Evolutionary conservation across 257 asterid species (phyloP), one percentile per base, ranked within the genome.

Genomic region (Primulina huaijiensis): DNA sequence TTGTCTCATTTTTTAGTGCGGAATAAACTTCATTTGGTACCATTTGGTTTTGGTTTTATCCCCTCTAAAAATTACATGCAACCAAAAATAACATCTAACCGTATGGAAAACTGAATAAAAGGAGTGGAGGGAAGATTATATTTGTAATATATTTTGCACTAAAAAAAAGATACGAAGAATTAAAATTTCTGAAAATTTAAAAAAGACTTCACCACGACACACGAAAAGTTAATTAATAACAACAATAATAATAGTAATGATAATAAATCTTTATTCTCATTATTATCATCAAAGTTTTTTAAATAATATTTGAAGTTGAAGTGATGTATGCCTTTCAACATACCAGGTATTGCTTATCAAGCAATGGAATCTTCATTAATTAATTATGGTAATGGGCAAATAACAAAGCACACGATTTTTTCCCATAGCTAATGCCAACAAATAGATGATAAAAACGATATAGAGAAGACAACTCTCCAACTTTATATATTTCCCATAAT

Each of bases 401-500:
- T 14, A 4, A 2, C 56, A 16, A 16, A 16, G 19, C 8, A 46
- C 8, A 16, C 16, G 20, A 46, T 46, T 46, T 46, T 46, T 46
- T 20, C 8, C 5, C 20, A 16, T 16, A 58, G 75, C 77, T 69
- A 79, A 79, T 79, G 76, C 60, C 61, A 76, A 77, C 89, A 82
- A 86, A 77, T 72, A 71, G 83, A 77, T 82, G 89, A 82, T 75
- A 69, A 82, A 79, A 78, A 62, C 79, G 73, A 84, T 62, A 68
- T 20, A 56, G 60, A 68, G 72, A 64, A 78, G 69, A 72, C 50
- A 33, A 4, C 16, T 60, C 60, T 35, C 63, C 62, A 72, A 81
- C 80, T 70, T 37, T 1, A 23, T 23, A 23, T 75, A 71, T 76
- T 74, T 74, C 50, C 60, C 58, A 40, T 64, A 65, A 63, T 57